Percentiles rank a stretch among this genome's conserved stretches.
Evolutionary conservation across 2,329 filamentous ascomycete species (phyloP).

Genomic region (Fusarium nygamai): DNA sequence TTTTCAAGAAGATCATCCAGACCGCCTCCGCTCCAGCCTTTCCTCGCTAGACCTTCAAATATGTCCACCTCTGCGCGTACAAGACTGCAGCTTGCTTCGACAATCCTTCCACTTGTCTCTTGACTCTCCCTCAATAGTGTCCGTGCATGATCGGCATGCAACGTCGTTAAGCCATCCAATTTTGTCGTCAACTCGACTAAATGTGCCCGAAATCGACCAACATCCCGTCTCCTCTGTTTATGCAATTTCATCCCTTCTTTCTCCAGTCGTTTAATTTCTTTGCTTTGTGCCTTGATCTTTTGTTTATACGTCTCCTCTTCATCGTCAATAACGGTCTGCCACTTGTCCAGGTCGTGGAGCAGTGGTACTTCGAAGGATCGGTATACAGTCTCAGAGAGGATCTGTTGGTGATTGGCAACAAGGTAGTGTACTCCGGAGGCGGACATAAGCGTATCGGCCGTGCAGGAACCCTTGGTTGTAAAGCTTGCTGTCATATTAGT

Average conservation of each 20-base stretch:
- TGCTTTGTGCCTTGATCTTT: slow-evolving; percentile 63
- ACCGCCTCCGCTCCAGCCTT: slow-evolving; percentile 74
- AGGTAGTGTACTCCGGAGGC: slow-evolving; percentile 74
- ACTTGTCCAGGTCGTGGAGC: slow-evolving; percentile 74
- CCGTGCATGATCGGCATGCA: slow-evolving; percentile 70
- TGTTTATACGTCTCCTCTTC: slow-evolving; percentile 70
- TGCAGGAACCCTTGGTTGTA: slow-evolving; percentile 62
- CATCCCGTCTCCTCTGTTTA: slow-evolving; percentile 67
- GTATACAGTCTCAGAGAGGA: slow-evolving; percentile 75
- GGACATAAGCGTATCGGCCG: slow-evolving; percentile 70
- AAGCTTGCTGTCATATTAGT: slow-evolving; percentile 59
- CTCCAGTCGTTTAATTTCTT: slow-evolving; percentile 71
- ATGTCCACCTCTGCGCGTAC: slow-evolving; percentile 76
- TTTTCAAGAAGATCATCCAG: slow-evolving; percentile 73
- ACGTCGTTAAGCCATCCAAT: slow-evolving; percentile 69
- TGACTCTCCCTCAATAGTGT: slow-evolving; percentile 70
- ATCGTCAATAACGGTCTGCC: slow-evolving; percentile 70
- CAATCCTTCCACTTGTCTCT: slow-evolving; percentile 69
- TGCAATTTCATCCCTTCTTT: slow-evolving; percentile 72
- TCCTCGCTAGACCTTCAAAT: slow-evolving; percentile 72
- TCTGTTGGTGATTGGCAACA: slow-evolving; percentile 75
- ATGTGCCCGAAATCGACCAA: slow-evolving; percentile 69
- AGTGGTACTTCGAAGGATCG: slow-evolving; percentile 74
- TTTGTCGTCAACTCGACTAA: slow-evolving; percentile 70
- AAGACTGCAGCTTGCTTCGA: slow-evolving; percentile 72